Evolutionary conservation across 225 moss, liverwort and hornwort genomes (phyloP).

Genomic region (Pleurozium schreberi): DNA sequence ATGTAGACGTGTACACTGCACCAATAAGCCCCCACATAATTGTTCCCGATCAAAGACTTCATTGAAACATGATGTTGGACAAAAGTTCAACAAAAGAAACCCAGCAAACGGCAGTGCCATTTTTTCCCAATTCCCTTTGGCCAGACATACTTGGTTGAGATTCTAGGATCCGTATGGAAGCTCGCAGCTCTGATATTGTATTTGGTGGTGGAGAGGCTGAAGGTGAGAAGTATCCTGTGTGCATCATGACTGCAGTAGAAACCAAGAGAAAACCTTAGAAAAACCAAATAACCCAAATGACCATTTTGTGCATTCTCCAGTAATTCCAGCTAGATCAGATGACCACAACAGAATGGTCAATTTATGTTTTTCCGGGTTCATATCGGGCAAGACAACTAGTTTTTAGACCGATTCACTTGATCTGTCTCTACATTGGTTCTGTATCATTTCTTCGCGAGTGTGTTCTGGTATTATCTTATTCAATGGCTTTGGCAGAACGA

Average conservation of each 20-base stretch:
- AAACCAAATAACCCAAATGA: not conserved
- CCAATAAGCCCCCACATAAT: not conserved
- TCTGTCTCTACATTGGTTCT: not conserved
- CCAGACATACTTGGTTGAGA: constrained; percentile 40
- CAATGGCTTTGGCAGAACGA: not conserved
- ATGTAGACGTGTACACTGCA: constrained; percentile 67
- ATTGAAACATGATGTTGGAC: not conserved
- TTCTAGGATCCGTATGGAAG: constrained; percentile 58
- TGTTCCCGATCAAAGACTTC: not conserved
- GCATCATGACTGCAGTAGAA: constrained; percentile 62
- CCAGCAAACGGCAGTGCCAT: not conserved
- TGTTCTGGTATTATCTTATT: not conserved
- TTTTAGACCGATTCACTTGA: not conserved
- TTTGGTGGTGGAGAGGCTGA: constrained; percentile 55
- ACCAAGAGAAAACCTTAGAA: not conserved
- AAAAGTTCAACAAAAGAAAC: not conserved
- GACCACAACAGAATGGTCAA: not conserved
- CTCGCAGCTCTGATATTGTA: constrained; percentile 63
- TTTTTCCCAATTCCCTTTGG: not conserved
- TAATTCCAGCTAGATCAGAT: not conserved
- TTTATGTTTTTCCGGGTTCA: not conserved
- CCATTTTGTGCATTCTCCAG: not conserved
- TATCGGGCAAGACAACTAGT: not conserved
- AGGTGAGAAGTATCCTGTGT: constrained; percentile 90
- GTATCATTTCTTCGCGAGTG: not conserved